phyloP scores from a whole-genome alignment of 192 early-diverging fungal genomes.

The Paraglomus brasilianum region DNA sequence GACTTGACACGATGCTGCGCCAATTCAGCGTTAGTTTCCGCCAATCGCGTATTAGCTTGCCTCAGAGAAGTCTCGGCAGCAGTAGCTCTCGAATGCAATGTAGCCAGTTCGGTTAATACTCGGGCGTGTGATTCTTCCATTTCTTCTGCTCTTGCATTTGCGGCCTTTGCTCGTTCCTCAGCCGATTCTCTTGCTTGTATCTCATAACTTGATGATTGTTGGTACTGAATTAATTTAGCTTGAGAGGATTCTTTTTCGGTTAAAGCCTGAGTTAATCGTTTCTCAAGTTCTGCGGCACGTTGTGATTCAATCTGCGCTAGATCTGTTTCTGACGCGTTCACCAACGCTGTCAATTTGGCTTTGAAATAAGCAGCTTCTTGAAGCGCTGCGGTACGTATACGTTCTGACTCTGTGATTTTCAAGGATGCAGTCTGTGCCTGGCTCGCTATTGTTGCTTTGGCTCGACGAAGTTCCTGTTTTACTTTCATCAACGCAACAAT shows the following conservation, averaged over 20 bases:
- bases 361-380: conserved; percentile 58
- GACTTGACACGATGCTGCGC: conserved; percentile 37
- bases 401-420: conserved; percentile 49
- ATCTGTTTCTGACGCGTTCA: conserved; percentile 36
- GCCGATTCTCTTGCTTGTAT: conserved; percentile 42
- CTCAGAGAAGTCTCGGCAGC: conserved; percentile 44
- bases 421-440: conserved; percentile 48
- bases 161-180: conserved; percentile 47
- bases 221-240: conserved; percentile 42
- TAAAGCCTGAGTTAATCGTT: conserved; percentile 40
- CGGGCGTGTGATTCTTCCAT: conserved; percentile 51
- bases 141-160: conserved; percentile 48
- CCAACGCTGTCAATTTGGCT: conserved; percentile 49
- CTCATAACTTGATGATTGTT: conserved; percentile 49
- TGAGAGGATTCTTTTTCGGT: conserved; percentile 42
- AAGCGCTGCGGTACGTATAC: conserved; percentile 49
- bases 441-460: conserved; percentile 44
- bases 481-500: conserved; percentile 48
- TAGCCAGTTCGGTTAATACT: conserved; percentile 44
- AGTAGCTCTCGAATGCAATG: conserved; percentile 42
- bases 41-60: conserved; percentile 36
- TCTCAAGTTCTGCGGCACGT: conserved; percentile 45
- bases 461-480: conserved; percentile 49
- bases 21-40: conserved; percentile 38
- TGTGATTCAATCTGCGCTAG: conserved; percentile 43